Evolutionary conservation across 106 monocot species (phyloP), one percentile per base, ranked within the genome.

Genomic region (Platanthera zijinensis): DNA sequence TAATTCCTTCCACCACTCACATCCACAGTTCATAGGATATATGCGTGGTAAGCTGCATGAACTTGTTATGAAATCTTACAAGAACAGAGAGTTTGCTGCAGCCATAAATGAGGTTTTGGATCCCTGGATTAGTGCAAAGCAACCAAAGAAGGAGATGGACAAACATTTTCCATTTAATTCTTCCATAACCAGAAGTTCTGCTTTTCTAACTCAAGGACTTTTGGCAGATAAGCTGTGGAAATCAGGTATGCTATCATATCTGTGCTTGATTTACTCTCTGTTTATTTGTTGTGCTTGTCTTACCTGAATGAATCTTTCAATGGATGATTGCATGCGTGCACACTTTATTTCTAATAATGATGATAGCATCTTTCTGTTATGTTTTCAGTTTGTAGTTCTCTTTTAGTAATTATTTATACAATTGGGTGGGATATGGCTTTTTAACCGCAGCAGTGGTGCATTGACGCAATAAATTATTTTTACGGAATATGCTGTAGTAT

Each of bases 31-130:
- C 75, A 81, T 92, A 77, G 99, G 94, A 14, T 99, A 90, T 80
- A 87, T 79, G 39, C 85, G 87, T 77, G 99, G 99, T 49, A 99
- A 90, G 80, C 79, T 99, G 62, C 94, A 99, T 84, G 99, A 94
- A 75, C 86, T 99, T 66, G 94, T 95, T 57, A 99, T 99, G 99
- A 99, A 88, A 80, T 92, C 89, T 77, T 99, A 82, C 85, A 99
- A 90, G 82, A 99, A 88, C 78, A 78, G 99, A 79, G 99, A 99
- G 73, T 90, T 99, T 86, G 88, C 94, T 73, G 86, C 94, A 54
- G 85, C 90, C 72, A 87, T 95, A 73, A 89, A 92, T 89, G 99
- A 92, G 77, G 94, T 99, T 51, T 89, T 99, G 83, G 99, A 99
- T 84, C 99, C 92, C 57, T 99, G 99, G 99, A 80, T 94, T 71